Conservation (phyloP, 2,329 filamentous ascomycete species). For the Fusarium piperis region DNA sequence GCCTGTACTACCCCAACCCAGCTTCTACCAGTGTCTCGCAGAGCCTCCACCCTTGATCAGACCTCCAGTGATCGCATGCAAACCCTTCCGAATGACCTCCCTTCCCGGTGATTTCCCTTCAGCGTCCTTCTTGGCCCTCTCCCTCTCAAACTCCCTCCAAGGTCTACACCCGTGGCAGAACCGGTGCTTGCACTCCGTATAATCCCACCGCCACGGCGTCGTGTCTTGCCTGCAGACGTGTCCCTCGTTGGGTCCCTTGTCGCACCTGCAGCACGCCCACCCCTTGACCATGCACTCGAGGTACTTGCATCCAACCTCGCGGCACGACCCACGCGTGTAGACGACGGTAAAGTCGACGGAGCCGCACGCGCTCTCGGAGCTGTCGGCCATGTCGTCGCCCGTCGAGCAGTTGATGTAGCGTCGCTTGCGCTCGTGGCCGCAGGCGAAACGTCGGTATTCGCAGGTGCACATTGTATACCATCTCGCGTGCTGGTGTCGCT, state of each 20-base stretch:
- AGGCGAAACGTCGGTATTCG: constrained; percentile 22
- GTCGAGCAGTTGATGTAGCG: constrained; percentile 34
- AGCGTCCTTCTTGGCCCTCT: not conserved
- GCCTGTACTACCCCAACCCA: constrained; percentile 17
- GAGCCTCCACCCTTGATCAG: not conserved
- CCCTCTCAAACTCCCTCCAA: constrained; percentile 8
- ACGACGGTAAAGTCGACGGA: constrained; percentile 22
- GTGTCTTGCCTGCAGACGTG: constrained; percentile 24
- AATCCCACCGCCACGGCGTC: constrained; percentile 24
- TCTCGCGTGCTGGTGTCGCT: not conserved
- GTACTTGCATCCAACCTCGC: constrained; percentile 16
- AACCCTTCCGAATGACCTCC: constrained; percentile 11
- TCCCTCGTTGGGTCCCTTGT: constrained; percentile 28
- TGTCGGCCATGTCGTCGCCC: constrained; percentile 18
- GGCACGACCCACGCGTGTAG: constrained; percentile 8
- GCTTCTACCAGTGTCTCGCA: not conserved
- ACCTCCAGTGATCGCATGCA: constrained; percentile 4
- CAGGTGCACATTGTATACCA: constrained; percentile 35
- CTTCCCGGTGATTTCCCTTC: not conserved
- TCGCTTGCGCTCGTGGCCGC: constrained; percentile 33
- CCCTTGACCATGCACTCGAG: constrained; percentile 22
- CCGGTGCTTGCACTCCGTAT: constrained; percentile 16
- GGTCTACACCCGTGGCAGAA: constrained; percentile 22
- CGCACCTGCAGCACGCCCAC: constrained; percentile 36
- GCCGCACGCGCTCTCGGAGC: constrained; percentile 28